Evolutionary conservation across 2,329 filamentous ascomycete species (phyloP), one percentile per base, ranked within the genome.

Genomic region (Colletotrichum karsti): DNA sequence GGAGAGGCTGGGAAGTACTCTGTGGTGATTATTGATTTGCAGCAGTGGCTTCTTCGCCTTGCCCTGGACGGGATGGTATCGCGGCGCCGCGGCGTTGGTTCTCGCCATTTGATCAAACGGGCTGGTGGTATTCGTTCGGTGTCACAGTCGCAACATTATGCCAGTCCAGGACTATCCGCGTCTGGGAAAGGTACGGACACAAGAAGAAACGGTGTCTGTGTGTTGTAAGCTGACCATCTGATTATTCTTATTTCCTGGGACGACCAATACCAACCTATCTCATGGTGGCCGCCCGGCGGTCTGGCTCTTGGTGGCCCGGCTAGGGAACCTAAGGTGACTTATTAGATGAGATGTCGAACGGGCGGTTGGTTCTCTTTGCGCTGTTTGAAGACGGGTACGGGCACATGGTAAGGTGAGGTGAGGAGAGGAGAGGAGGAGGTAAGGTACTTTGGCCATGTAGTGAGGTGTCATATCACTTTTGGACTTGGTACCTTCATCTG

Each of bases 141-240:
- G 28, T 53, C 48, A 22, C 28, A 15, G 48, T 53, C 30, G n/a
- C 26, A 28, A 24, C 35, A 20, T 22, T 46, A 58, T 48, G 39
- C 55, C 41, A 46, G 39, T 15, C 30, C 18, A 13, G 9, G 37
- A 12, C 41, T 35, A 48, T 46, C 41, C 41, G 12, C 41, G 28
- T 46, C 41, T 37, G 30, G 41, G 28, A 33, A 48, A 58, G 20
- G 55, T 24, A 5, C 6, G 15, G 18, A 13, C 53, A 30, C 42
- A n/a, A 26, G 41, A 48, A 58, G 55, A 28, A 37, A 58, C 28
- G 10, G 41, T 35, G 55, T 58, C 55, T 48, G 55, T 58, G 54
- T 44, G 51, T 53, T 24, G 20, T n/a, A 20, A 15, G 41, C 55
- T 58, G 41, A 46, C n/a, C 37, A 28, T 51, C 33, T 50, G 20